Evolutionary conservation across 73 alveolate genomes (phyloP), one percentile per base, ranked within the genome.

Genomic region (Paramecium primaurelia): DNA sequence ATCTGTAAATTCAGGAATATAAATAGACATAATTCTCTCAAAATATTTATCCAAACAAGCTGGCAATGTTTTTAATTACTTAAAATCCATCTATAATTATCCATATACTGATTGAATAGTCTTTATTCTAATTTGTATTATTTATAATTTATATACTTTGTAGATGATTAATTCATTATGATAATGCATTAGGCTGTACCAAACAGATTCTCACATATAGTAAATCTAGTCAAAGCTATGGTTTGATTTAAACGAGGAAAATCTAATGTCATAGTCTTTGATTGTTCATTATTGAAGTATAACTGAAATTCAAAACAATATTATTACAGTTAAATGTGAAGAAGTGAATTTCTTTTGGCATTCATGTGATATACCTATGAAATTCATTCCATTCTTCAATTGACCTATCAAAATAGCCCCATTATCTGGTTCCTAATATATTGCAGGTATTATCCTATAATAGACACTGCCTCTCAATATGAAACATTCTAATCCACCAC

Each of bases 1-100:
- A 80, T 80, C 91, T 38, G 91, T 36, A 80, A 80, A 80, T 45
- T 80, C 91, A 20, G 91, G 91, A 22, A 49, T 40, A 25, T 80
- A 80, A 22, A 80, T 47, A 8, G 77, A 32, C 91, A 80, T 42
- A 7, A 80, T 80, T 80, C 91, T 80, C 16, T 80, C 91, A 47
- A 80, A 80, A 12, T 80, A 80, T 28, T 80, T 80, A 22, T 80
- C 91, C 38, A 80, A 47, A 45, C 77, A 32, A 0, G 47, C 34
- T 32, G 71, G 91, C 32, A 80, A 64, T 42, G 91, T 45, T 49
- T 47, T n/a, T 10, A 80, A 32, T 80, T 80, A 80, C 49, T 80
- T 80, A 26, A 18, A 80, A 47, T 80, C 91, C 44, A 80, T 42
- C 6, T 2, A n/a, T 6, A 26, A 6, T 25, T 80, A 12, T 32